Conservation (phyloP, 140 eudicot genomes). For the Anethum foeniculum region DNA sequence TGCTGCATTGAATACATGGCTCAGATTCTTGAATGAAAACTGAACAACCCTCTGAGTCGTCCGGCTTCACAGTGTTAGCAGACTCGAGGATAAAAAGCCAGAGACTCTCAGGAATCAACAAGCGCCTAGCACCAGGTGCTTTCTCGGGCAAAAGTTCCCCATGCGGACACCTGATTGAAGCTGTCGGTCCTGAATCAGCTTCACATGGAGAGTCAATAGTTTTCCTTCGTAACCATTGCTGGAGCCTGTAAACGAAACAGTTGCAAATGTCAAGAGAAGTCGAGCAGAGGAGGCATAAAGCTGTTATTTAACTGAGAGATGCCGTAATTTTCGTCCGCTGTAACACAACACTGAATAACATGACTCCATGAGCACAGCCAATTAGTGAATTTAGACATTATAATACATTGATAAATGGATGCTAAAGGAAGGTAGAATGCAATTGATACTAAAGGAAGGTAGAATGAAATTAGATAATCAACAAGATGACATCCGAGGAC, state of each 20-base stretch:
- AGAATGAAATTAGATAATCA: neutral
- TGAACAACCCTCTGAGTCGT: slow-evolving; percentile 59
- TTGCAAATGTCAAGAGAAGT: slow-evolving; percentile 5
- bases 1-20: slow-evolving; percentile 52
- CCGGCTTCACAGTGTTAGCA: slow-evolving; percentile 72
- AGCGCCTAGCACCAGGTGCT: slow-evolving; percentile 86
- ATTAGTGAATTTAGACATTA: neutral
- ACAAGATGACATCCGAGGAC: neutral
- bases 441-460: neutral
- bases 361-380: neutral
- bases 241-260: slow-evolving; percentile 46
- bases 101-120: slow-evolving; percentile 70
- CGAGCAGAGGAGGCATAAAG: neutral
- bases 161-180: slow-evolving; percentile 83
- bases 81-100: slow-evolving; percentile 67
- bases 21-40: slow-evolving; percentile 59
- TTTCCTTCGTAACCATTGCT: slow-evolving; percentile 86
- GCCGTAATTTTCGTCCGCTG: neutral
- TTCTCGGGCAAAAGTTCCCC: slow-evolving; percentile 90
- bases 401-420: neutral
- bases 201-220: slow-evolving; percentile 69
- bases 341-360: neutral
- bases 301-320: neutral
- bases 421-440: too few relatives aligned
- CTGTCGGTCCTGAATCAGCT: slow-evolving; percentile 97